Evolutionary conservation across 768 basidiomycete genomes (phyloP), one percentile per base, ranked within the genome.

Genomic region (Suillus tomentosus): DNA sequence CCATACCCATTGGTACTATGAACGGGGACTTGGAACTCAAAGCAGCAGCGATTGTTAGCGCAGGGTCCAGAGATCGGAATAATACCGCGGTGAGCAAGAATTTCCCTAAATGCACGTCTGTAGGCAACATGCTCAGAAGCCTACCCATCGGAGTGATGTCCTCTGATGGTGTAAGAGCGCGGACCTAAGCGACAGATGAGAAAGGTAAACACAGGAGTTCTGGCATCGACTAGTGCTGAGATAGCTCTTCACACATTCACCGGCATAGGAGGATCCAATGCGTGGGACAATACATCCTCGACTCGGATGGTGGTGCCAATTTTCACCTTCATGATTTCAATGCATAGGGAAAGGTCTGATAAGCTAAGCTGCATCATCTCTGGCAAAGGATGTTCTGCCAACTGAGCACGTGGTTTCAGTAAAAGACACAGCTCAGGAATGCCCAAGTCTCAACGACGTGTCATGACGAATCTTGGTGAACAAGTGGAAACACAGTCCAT

Each of bases 41-140:
- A 1, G 92, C 87, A 7, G 96, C 96, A 17, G 94, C 95, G 64
- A 99, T 95, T 6, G 96, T 97, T 57, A 99, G 81, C n/a, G 95
- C 96, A 2, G 96, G 94, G 76, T 99, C 96, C 66, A 99, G 79
- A 73, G 96, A 99, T 53, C 87, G 86, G 74, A 98, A 92, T 45
- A 95, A 74, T 2, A 90, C 88, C 6, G 95, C 90, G 31, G 88
- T 86, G 48, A 99, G 80, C 17, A 99, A 81, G 73, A 98, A 92
- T 79, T 98, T 97, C 45, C 95, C 96, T 4, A 97, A 84, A 73
- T 98, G 94, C 17, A 99, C 96, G 72, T 99, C 96, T 54, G 95
- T 93, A 0, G 96, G 96, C 45, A 99, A 80, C 73, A 93, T 92
- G 79, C 93, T 94, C 47, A 99, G 82, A 27, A 96, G 79, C 61